Conservation (phyloP, 1,284 basidiomycete species). For the Austroboletus sp. region DNA sequence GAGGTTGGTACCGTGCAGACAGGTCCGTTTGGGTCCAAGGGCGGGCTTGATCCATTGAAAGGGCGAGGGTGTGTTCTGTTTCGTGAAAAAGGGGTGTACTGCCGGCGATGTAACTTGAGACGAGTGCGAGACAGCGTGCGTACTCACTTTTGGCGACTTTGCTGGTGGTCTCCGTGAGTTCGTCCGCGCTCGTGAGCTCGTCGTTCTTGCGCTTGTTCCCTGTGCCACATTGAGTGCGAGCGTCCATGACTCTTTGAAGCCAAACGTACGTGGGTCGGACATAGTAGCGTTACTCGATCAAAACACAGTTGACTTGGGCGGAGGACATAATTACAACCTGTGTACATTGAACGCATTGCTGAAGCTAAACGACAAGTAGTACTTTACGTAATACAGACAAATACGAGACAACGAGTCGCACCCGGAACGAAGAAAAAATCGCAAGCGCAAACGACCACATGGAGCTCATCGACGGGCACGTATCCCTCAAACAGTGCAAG, state of each 20-base stretch:
- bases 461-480: no score
- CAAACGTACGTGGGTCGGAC: no score
- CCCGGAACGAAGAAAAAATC: no score
- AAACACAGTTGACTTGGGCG: no score
- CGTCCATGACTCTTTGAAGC: no score
- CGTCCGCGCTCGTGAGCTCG: conserved; percentile 16
- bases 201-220: conserved; percentile 20
- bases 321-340: no score
- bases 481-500: conserved; percentile 68
- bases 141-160: conserved; percentile 28
- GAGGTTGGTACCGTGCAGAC: conserved; percentile 58
- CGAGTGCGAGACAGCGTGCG: neutral
- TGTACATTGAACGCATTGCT: no score
- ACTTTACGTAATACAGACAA: no score
- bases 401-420: no score
- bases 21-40: conserved; percentile 50
- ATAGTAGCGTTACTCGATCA: no score
- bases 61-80: conserved; percentile 19
- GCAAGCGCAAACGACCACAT: no score
- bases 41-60: conserved; percentile 56
- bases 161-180: conserved; percentile 14
- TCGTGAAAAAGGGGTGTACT: conserved; percentile 40
- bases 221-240: conserved; percentile 8
- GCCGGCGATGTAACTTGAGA: neutral
- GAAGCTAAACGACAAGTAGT: no score